Evolutionary conservation across 495 filamentous ascomycete species (phyloP), one percentile per base, ranked within the genome.

Genomic region (Hypoxylon rickii): DNA sequence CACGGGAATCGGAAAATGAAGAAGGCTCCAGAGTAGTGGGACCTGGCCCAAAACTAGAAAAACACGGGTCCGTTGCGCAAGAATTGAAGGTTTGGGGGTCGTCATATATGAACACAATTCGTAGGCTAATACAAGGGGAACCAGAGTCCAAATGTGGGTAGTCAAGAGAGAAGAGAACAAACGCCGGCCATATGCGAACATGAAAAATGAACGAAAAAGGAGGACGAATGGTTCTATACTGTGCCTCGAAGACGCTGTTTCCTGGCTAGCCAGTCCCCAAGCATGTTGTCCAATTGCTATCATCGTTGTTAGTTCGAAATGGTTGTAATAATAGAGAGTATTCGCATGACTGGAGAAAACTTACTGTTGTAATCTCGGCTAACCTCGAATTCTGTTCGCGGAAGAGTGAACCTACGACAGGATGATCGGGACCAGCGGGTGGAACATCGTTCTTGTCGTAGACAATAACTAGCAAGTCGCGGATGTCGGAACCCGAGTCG

Each of bases 401-500:
- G 77, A 92, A 97, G 24, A 97, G 69, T 18, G 82, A 83, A 3
- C 83, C 83, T 19, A 89, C 90, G 19, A 96, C 79, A 0, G 93
- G 92, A 75, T 97, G 91, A 39, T 96, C 89, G 22, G 83, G 80
- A 0, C 85, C 82, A 8, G 87, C 86, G 22, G 89, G 88, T 43
- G 83, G 80, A 24, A 92, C 83, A 51, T 88, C 87, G 17, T 83
- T 87, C 71, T 89, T 94, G 70, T 97, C 92, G 66, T 96, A 89
- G 20, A 98, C 90, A 39, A 98, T 87, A 7, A 92, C 79, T 45
- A 97, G 82, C 66, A 97, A 77, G 66, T 98, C 94, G 36, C 89
- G 83, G 59, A 98, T 89, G 54, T 96, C 92, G n/a, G 82, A 86
- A 36, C 88, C 88, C 63, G 94, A 91, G 55, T 97, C 93, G 60